phyloP scores from a whole-genome alignment of 352 stramenopile species.

The Globisporangium nagaii region DNA sequence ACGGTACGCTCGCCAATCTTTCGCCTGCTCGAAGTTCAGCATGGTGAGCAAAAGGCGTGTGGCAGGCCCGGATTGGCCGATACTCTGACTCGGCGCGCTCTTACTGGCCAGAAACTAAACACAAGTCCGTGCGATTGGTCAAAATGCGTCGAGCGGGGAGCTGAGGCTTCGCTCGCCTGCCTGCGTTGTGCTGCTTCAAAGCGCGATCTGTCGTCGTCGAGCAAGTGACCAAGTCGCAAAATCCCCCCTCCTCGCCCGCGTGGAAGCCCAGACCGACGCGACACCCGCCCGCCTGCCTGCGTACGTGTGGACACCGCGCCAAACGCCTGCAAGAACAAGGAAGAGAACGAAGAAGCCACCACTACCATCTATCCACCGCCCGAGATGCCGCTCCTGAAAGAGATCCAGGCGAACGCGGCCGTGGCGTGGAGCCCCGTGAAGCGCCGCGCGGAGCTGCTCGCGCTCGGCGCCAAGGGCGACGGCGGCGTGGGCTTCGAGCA shows the following conservation, averaged over 20 bases:
- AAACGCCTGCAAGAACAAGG: neutral
- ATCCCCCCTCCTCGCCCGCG: slow-evolving; percentile 4
- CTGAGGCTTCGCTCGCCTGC: too few relatives aligned
- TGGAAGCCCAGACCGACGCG: too few relatives aligned
- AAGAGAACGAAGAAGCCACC: neutral
- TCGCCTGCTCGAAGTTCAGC: neutral
- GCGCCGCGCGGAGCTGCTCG: slow-evolving; percentile 68
- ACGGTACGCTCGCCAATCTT: neutral
- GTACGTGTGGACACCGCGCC: too few relatives aligned
- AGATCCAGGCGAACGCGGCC: slow-evolving; percentile 86
- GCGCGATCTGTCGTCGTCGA: slow-evolving; percentile 1
- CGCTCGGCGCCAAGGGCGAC: slow-evolving; percentile 92
- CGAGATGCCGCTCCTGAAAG: slow-evolving; percentile 86
- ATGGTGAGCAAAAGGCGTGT: slow-evolving; percentile 20
- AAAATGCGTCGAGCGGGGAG: neutral
- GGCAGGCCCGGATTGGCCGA: slow-evolving; percentile 24
- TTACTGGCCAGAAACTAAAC: neutral
- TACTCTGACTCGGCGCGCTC: neutral
- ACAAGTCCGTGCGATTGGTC: neutral
- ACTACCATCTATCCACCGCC: neutral
- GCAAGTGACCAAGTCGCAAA: slow-evolving; percentile 3
- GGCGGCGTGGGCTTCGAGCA: slow-evolving; percentile 96
- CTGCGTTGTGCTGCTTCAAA: too few relatives aligned
- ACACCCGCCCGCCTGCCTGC: too few relatives aligned
- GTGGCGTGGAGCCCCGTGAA: slow-evolving; percentile 87